Evolutionary conservation across 371 early-diverging fungal genomes (phyloP).

Genomic region (Paramicrosporidium saccamoebae): DNA sequence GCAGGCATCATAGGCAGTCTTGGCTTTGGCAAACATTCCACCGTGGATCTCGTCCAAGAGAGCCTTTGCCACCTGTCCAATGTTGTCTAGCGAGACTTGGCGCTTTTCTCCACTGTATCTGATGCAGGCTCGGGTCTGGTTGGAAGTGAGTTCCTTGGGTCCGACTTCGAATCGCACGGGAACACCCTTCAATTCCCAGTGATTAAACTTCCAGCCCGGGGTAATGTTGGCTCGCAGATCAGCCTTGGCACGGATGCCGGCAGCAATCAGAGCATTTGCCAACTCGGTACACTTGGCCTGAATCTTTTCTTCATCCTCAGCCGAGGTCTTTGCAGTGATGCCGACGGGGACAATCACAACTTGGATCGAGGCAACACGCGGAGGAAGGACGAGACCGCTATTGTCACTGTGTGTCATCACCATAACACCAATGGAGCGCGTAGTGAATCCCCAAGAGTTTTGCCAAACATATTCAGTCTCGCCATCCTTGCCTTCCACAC

Average conservation of each 20-base stretch:
- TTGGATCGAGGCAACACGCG: constrained; percentile 74
- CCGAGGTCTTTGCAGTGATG: constrained; percentile 47
- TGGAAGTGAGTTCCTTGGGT: constrained; percentile 67
- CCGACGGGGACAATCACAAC: constrained; percentile 89
- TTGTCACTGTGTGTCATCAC: constrained; percentile 99
- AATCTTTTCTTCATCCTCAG: constrained; percentile 23
- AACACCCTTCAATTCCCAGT: constrained; percentile 96
- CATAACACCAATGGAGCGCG: constrained; percentile 97
- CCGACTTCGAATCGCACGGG: constrained; percentile 96
- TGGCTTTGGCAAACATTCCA: constrained; percentile 73
- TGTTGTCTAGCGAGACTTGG: constrained; percentile 18
- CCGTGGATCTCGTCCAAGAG: constrained; percentile 56
- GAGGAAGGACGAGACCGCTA: constrained; percentile 94
- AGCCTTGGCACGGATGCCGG: constrained; percentile 51
- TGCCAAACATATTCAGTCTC: constrained; percentile 56
- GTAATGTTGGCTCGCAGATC: constrained; percentile 76
- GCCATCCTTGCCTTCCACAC: constrained; percentile 28
- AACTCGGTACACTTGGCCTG: constrained; percentile 27
- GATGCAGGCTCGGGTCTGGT: constrained; percentile 44
- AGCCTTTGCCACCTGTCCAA: constrained; percentile 17
- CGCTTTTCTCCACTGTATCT: constrained; percentile 48
- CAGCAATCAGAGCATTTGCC: constrained; percentile 24
- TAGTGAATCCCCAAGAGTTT: constrained; percentile 98
- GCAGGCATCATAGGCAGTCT: constrained; percentile 32
- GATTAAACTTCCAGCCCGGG: constrained; percentile 97